A percentile compares a stretch with the other conserved stretches of the same genome.
phyloP scores from a whole-genome alignment of 2,329 filamentous ascomycete species.

The Trichoderma arundinaceum region DNA sequence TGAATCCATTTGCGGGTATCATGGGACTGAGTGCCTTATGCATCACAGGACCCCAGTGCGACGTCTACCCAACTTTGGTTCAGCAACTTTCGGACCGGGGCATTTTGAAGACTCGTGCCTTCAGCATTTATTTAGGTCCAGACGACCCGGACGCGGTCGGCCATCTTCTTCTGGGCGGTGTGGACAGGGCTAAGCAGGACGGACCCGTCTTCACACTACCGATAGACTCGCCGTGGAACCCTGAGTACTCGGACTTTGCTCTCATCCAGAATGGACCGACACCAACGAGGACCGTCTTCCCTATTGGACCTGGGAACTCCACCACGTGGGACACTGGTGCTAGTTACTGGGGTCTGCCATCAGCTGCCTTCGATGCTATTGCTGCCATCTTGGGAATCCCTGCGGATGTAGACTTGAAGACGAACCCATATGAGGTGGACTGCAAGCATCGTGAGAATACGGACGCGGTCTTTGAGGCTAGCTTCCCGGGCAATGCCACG shows the following conservation, averaged over 20 bases:
- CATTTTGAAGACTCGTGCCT: constrained; percentile 17
- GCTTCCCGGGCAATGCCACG: constrained; percentile 8
- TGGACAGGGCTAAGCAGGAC: constrained; percentile 7
- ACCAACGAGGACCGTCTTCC: background rate
- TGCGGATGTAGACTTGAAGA: background rate
- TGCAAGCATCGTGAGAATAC: constrained; percentile 12
- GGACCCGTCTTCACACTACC: background rate
- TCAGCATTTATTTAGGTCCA: constrained; percentile 12
- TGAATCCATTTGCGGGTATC: constrained; percentile 10
- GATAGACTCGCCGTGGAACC: background rate
- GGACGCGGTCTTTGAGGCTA: constrained; percentile 10
- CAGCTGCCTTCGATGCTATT: constrained; percentile 3
- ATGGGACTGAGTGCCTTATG: constrained; percentile 8
- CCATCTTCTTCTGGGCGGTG: constrained; percentile 17
- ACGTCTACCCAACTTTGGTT: constrained; percentile 13
- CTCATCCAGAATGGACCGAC: background rate
- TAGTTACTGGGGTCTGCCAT: background rate
- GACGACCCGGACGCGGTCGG: constrained; percentile 4
- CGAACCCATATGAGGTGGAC: constrained; percentile 16
- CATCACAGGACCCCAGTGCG: background rate
- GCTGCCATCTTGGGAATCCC: background rate
- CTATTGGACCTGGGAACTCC: background rate
- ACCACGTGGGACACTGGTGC: constrained; percentile 16
- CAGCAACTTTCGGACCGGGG: constrained; percentile 16
- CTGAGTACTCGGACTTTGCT: constrained; percentile 18